Evolutionary conservation across 805 yeast species (phyloP).

Genomic region (Saccharomycopsis oosterbeekiorum): DNA sequence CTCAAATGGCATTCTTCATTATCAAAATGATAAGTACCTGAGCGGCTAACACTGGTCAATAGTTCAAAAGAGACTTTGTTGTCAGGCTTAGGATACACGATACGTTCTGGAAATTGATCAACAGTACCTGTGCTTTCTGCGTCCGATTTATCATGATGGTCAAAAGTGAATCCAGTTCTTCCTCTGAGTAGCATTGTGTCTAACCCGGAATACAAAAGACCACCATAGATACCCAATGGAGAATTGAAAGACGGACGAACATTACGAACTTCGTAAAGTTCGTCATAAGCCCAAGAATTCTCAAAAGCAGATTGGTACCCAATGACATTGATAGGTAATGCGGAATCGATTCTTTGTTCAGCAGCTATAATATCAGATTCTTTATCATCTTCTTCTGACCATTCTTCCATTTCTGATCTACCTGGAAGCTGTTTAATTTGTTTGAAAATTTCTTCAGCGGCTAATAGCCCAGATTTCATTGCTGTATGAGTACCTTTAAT

Average conservation of each 20-base stretch:
- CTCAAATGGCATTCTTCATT: conserved; percentile 86
- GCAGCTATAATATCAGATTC: conserved; percentile 31
- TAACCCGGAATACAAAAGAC: conserved; percentile 75
- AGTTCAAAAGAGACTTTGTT: conserved; percentile 87
- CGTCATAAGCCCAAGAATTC: conserved; percentile 79
- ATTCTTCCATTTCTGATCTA: conserved; percentile 27
- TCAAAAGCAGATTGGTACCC: conserved; percentile 56
- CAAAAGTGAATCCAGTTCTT: conserved; percentile 78
- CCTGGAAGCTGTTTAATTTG: conserved; percentile 35
- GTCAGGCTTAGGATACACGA: conserved; percentile 92
- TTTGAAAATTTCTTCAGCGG: conserved; percentile 74
- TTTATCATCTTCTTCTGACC: conserved; percentile 31
- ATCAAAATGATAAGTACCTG: conserved; percentile 94
- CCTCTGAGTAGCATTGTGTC: conserved; percentile 76
- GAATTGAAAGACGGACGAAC: conserved; percentile 84
- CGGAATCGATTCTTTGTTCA: conserved; percentile 26
- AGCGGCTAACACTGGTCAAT: conserved; percentile 87
- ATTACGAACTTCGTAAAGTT: conserved; percentile 76
- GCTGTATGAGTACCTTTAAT: conserved; percentile 98
- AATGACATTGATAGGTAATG: conserved; percentile 21
- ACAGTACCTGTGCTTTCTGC: conserved; percentile 66
- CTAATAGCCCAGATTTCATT: conserved; percentile 89
- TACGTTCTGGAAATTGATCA: conserved; percentile 44
- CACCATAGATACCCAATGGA: conserved; percentile 70
- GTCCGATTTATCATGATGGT: conserved; percentile 54